These are phyloP conservation scores for Mycena floridula DNA, from an alignment of 768 basidiomycete species.

Conservation along the genomic window DNA sequence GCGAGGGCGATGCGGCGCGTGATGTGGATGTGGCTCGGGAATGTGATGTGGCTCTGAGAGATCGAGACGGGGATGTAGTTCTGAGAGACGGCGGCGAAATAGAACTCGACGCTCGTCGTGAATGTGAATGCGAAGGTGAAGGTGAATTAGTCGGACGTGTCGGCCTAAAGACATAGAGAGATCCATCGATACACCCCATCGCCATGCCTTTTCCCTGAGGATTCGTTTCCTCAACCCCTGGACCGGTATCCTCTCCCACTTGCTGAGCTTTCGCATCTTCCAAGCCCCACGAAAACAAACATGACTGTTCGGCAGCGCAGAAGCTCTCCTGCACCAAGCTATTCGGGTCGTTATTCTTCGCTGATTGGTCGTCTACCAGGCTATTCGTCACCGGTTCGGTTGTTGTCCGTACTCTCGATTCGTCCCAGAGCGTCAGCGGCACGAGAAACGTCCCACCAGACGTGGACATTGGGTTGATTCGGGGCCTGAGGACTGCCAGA, in stretches of 20 bases:
- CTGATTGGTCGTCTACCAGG: no score
- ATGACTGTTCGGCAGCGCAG: background rate
- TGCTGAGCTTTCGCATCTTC: background rate
- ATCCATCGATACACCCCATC: background rate
- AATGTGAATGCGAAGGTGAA: no score
- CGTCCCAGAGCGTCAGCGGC: background rate
- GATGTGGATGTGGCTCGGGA: slow-evolving; percentile 15
- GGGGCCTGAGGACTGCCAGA: background rate
- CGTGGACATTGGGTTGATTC: background rate
- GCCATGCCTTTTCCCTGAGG: background rate
- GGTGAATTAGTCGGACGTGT: no score
- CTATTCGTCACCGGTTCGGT: background rate
- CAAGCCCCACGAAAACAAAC: background rate
- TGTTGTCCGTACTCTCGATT: background rate
- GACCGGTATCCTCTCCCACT: no score
- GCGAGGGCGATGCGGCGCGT: slow-evolving; percentile 31
- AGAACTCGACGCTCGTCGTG: background rate
- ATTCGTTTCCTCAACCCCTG: no score
- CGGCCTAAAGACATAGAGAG: background rate
- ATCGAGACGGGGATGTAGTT: background rate
- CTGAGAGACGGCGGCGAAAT: background rate
- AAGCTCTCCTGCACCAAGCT: background rate
- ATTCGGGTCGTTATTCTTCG: no score
- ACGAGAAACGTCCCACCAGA: background rate
- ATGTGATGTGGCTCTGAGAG: background rate